A percentile compares a stretch with the other conserved stretches of the same genome.
Conservation (phyloP, 2,329 filamentous ascomycete genomes). For the Aspergillus awamori region DNA sequence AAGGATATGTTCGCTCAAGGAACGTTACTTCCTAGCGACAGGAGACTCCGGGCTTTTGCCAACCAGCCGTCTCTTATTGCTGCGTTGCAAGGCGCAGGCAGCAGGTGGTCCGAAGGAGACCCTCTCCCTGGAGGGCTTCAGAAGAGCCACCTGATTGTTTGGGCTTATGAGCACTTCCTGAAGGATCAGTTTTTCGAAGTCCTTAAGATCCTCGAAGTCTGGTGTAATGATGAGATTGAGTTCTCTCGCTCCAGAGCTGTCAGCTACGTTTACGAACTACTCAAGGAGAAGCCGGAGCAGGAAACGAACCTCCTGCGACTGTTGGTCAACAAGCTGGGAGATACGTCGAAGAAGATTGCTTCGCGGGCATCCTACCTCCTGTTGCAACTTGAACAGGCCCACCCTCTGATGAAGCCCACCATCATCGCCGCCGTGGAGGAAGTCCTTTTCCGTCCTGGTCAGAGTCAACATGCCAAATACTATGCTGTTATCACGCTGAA, state of each 20-base stretch:
- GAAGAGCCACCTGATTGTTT: constrained; percentile 77
- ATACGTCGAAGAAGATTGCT: constrained; percentile 92
- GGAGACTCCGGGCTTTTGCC: constrained; percentile 77
- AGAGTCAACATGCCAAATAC: constrained; percentile 87
- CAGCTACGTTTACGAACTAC: constrained; percentile 85
- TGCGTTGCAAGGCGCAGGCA: constrained; percentile 65
- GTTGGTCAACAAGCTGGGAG: constrained; percentile 94
- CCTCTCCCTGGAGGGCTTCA: constrained; percentile 73
- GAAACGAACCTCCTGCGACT: constrained; percentile 90
- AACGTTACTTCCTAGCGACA: constrained; percentile 76
- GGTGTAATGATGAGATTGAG: constrained; percentile 94
- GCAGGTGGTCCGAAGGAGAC: constrained; percentile 69
- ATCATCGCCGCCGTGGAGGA: constrained; percentile 88
- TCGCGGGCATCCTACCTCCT: constrained; percentile 91
- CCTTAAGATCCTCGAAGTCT: constrained; percentile 84
- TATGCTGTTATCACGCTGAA: constrained; percentile 96
- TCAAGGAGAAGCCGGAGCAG: constrained; percentile 96
- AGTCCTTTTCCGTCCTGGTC: constrained; percentile 81
- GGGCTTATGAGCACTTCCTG: constrained; percentile 94
- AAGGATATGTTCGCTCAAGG: constrained; percentile 94
- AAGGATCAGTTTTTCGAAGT: constrained; percentile 94
- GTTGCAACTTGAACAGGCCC: constrained; percentile 84
- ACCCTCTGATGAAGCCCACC: constrained; percentile 91
- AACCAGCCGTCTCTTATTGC: constrained; percentile 76
- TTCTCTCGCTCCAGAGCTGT: constrained; percentile 86